phyloP scores from a whole-genome alignment of 1,284 basidiomycete genomes.

The Takashimella tepidaria region DNA sequence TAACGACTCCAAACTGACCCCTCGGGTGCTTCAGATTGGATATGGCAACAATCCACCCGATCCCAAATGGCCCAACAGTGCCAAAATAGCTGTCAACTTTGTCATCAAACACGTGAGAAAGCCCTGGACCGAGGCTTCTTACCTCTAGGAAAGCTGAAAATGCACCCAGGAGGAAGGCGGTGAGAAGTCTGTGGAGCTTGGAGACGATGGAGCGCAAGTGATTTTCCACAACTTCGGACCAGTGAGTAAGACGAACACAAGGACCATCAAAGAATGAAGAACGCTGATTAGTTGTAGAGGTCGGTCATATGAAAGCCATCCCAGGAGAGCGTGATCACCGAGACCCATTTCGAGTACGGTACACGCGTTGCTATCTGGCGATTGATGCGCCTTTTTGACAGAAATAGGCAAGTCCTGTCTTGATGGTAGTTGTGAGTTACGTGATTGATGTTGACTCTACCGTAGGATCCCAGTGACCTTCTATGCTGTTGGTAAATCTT shows the following conservation, averaged over 20 bases:
- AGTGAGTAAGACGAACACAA: too few relatives aligned
- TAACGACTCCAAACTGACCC: too few relatives aligned
- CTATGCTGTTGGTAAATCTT: not conserved
- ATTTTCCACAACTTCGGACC: not conserved
- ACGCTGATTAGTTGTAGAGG: not conserved
- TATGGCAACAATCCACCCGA: conserved; percentile 11
- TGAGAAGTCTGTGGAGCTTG: not conserved
- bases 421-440: too few relatives aligned
- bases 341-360: not conserved
- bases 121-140: too few relatives aligned
- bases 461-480: not conserved
- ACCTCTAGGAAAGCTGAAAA: not conserved
- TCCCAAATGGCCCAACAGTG: conserved; percentile 10
- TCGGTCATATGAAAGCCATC: not conserved
- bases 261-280: too few relatives aligned
- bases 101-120: conserved; percentile 4
- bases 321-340: not conserved
- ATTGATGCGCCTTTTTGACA: not conserved
- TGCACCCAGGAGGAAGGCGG: not conserved
- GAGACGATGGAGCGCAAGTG: not conserved
- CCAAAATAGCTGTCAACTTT: conserved; percentile 14
- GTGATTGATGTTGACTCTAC: not conserved
- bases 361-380: not conserved
- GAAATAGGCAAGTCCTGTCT: not conserved
- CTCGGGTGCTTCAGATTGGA: conserved; percentile 4